These are phyloP conservation scores for Cornus kousa DNA, from an alignment of 148 eudicot genomes.

Conservation along the genomic window DNA sequence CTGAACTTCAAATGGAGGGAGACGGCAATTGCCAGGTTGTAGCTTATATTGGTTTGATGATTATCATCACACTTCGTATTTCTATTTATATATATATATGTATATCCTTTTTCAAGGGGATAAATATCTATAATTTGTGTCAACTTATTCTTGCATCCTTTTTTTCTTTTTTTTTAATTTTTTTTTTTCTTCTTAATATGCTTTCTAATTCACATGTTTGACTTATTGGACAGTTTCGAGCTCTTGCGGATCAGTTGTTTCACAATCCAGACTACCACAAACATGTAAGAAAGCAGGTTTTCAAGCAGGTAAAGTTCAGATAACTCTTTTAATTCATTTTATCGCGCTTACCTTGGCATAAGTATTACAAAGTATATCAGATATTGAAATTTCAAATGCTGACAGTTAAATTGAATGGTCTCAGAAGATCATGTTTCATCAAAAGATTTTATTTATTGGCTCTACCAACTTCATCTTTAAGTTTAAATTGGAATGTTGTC, in stretches of 20 bases:
- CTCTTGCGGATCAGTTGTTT: slow-evolving; percentile 77
- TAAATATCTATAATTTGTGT: background rate
- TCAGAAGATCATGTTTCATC: background rate
- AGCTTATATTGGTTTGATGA: slow-evolving; percentile 2
- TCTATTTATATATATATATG: background rate
- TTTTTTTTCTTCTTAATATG: background rate
- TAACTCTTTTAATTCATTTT: background rate
- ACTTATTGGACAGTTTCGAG: slow-evolving; percentile 60
- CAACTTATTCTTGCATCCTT: background rate
- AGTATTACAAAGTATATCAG: background rate
- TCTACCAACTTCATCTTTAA: background rate
- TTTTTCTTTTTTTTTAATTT: background rate
- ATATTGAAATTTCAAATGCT: background rate
- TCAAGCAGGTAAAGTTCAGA: slow-evolving; percentile 54
- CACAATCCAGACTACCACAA: slow-evolving; percentile 70
- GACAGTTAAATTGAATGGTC: background rate
- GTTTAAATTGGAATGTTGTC: background rate
- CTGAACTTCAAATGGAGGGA: slow-evolving; percentile 74
- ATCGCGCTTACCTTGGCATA: background rate
- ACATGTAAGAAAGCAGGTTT: slow-evolving; percentile 60
- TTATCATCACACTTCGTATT: background rate
- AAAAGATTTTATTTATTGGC: background rate
- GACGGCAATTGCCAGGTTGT: slow-evolving; percentile 82
- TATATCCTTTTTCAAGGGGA: background rate
- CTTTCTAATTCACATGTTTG: background rate